These are phyloP conservation scores for Pterocarpus santalinus DNA, from an alignment of 306 rosid genomes.

Conservation along the genomic window DNA sequence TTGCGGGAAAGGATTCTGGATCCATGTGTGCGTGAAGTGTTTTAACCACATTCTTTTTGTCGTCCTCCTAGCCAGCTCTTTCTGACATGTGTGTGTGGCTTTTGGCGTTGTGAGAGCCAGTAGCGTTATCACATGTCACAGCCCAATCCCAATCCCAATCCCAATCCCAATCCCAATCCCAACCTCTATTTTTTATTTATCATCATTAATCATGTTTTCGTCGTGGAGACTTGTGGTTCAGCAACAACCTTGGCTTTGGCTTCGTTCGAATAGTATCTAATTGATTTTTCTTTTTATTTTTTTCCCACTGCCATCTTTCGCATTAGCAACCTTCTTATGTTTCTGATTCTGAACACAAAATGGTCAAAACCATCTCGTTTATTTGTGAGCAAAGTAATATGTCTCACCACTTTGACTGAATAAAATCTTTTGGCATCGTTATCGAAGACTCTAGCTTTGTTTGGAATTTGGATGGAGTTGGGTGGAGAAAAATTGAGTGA, in stretches of 20 bases:
- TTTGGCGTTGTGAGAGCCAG: neutral
- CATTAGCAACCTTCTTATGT: neutral
- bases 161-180: neutral
- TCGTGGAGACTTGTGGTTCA: neutral
- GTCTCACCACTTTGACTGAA: neutral
- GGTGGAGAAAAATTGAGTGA: too few relatives aligned
- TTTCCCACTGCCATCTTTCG: neutral
- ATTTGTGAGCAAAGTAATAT: too few relatives aligned
- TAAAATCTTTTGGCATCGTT: neutral
- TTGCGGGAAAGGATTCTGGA: neutral
- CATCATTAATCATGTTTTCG: neutral
- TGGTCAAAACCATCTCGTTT: too few relatives aligned
- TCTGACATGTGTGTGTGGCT: neutral
- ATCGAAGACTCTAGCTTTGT: neutral
- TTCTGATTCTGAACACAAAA: neutral
- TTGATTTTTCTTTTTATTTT: too few relatives aligned
- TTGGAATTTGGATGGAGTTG: too few relatives aligned
- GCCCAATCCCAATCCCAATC: neutral
- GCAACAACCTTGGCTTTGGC: slow-evolving; percentile 14
- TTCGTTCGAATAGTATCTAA: neutral
- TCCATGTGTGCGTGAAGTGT: neutral
- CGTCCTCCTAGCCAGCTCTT: neutral
- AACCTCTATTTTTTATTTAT: neutral
- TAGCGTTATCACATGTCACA: neutral
- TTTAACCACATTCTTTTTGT: too few relatives aligned